Evolutionary conservation across 768 basidiomycete genomes (phyloP), one percentile per base, ranked within the genome.

Genomic region (Lactarius vividus): DNA sequence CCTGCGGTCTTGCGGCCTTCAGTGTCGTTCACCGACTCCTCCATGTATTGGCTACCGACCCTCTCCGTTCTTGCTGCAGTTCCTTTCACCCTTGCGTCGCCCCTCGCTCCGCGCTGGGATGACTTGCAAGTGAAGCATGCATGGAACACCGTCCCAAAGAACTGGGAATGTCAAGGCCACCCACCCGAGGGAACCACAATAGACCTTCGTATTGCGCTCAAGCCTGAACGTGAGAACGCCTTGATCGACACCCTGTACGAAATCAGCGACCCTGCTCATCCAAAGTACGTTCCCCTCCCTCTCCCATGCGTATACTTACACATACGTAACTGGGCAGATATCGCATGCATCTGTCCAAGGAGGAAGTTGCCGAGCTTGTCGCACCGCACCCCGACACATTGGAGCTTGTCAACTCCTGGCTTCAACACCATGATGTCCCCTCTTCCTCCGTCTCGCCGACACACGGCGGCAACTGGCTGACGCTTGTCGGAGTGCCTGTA

Each of bases 301-400:
- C 35, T 7, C 26, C 20, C 11, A 10, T 10, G 6, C 29, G 28
- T 31, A 13, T 26, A n/a, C 8, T 52, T 6, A 39, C 2, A 15
- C 23, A 2, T 18, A 15, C 23, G 1, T 4, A 9, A 9, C 2
- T 18, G 10, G 20, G 2, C 57, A 85, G 85, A 64, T 87, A 87
- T 68, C 84, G 85, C 15, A 76, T 82, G 66, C 86, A 89, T 72
- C 76, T 89, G 37, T 80, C 83, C 49, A 83, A 85, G 72, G 83
- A 82, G 63, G 82, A 88, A 55, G 81, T 83, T 9, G 82, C 85
- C 33, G 78, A 76, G 11, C 80, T 88, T 29, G 77, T 83, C 57
- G 81, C 83, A 10, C 85, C 87, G 23, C 83, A 81, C 62, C 77
- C 80, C 0, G 80, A 84, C 60, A 80, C 86, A 1, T 74, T 81